Base-by-base conservation (phyloP, 2,329 filamentous ascomycete species). In the Diplocarpon mali region DNA sequence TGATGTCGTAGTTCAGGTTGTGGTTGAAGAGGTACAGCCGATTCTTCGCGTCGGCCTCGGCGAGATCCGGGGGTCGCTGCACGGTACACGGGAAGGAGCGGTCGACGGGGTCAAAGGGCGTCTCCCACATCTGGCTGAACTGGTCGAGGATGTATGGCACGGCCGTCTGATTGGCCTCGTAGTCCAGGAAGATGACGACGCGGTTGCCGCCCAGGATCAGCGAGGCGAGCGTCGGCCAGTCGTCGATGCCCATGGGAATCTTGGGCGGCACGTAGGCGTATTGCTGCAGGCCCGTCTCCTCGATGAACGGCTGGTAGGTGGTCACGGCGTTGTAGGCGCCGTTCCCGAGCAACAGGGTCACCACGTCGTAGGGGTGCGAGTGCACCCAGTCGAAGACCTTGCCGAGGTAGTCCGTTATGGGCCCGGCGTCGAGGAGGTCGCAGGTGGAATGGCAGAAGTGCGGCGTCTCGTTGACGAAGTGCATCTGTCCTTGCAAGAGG, bases 41-140 rank as follows among this genome's bases (percentile, higher is more conserved):
- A 27, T 80, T 69, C 46, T 69, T 67, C 0, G 75, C 72, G 7
- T 75, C 69, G 2, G 71, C 64, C 0, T 61, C 58, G 2, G 66
- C 57, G 46, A 93, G 67, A 35, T 75, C 67, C 0, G 85, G 85
- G 0, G 89, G 88, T 0, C 89, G 80, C 60, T 95, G 77, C 31
- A 80, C 71, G 0, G 69, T 79, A 66, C 89, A 95, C 0, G 88
- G 87, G 61, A 95, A 94, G 0, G 63, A 62, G 39, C 65, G 65
- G 59, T 78, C 62, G 13, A 64, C 59, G 2, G 78, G 66, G 56
- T 60, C 61, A 61, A 94, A 95, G 0, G 85, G 85, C 1, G 88
- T 90, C 67, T 95, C 86, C 85, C 85, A 95, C 66, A 93, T 75
- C 59, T 94, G 84, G 5, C 75, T 76, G 67, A 95, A 95, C 64